phyloP scores from a whole-genome alignment of 805 yeast species.

The Yarrowia yakushimensis region DNA sequence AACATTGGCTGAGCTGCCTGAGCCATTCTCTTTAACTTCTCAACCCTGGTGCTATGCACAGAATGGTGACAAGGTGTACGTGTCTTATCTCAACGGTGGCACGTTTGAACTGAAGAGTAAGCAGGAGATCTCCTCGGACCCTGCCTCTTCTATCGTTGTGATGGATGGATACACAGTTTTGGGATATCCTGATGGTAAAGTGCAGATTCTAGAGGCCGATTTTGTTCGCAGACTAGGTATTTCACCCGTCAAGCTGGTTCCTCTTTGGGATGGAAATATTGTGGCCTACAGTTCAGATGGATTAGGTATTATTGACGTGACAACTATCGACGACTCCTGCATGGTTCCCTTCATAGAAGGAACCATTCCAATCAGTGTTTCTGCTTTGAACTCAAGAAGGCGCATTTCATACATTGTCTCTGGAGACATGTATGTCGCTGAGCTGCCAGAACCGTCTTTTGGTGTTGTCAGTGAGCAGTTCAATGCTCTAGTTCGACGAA shows the following conservation, averaged over 20 bases:
- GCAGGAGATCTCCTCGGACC: not conserved
- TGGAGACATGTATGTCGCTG: not conserved
- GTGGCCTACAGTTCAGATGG: constrained; percentile 5
- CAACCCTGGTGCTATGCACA: constrained; percentile 7
- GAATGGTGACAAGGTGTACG: not conserved
- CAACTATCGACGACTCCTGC: not conserved
- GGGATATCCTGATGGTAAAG: constrained; percentile 4
- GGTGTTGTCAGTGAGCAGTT: constrained; percentile 5
- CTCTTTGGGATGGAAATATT: not conserved
- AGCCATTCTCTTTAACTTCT: not conserved
- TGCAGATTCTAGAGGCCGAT: not conserved
- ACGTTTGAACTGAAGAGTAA: not conserved
- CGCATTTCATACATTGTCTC: constrained; percentile 1
- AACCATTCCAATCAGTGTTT: constrained; percentile 1
- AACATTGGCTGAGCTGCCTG: not conserved
- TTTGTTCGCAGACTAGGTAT: not conserved
- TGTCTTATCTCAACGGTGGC: constrained; percentile 7
- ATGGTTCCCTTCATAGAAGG: constrained; percentile 12
- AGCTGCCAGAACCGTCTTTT: not conserved
- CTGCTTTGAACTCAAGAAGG: not conserved
- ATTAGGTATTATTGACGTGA: not conserved
- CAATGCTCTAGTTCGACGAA: constrained; percentile 10
- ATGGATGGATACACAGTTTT: not conserved
- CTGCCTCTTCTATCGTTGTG: constrained; percentile 4
- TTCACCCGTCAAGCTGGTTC: not conserved